phyloP scores from a whole-genome alignment of 2,329 filamentous ascomycete genomes.

The Nemania sp. region DNA sequence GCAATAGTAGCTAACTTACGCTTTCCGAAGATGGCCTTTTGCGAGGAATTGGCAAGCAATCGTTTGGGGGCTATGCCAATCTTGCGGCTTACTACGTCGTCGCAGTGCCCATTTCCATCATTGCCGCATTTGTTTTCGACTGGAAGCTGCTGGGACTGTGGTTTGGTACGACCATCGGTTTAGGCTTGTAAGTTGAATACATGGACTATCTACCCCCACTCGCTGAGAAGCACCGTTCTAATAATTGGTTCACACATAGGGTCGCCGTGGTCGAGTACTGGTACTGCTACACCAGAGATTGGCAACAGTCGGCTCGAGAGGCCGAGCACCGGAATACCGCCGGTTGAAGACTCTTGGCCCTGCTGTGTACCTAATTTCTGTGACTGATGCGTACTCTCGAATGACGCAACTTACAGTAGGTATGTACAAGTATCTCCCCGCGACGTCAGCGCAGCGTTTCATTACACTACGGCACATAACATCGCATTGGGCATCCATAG shows the following conservation, averaged over 20 bases:
- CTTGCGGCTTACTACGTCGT: conserved; percentile 84
- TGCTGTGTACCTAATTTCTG: no score
- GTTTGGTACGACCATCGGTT: conserved; percentile 74
- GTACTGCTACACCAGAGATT: conserved; percentile 56
- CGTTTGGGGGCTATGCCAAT: conserved; percentile 87
- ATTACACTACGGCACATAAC: no score
- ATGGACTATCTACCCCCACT: background rate
- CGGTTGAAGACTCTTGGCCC: conserved; percentile 37
- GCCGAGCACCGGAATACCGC: conserved; percentile 55
- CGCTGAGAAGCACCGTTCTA: conserved; percentile 1
- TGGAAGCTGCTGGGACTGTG: conserved; percentile 84
- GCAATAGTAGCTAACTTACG: background rate
- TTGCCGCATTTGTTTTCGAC: conserved; percentile 72
- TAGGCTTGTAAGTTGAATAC: conserved; percentile 57
- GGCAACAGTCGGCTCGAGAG: conserved; percentile 56
- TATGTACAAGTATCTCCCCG: no score
- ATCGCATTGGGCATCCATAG: no score
- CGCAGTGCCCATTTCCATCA: conserved; percentile 82
- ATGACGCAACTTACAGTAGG: no score
- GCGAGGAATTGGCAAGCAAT: conserved; percentile 83
- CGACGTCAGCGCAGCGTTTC: no score
- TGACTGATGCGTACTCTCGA: no score
- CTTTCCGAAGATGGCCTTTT: conserved; percentile 66
- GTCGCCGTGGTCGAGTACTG: conserved; percentile 57
- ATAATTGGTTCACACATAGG: conserved; percentile 36